These are phyloP conservation scores for Salvia miltiorrhiza DNA, from an alignment of 257 asterid species.

Conservation along the genomic window DNA sequence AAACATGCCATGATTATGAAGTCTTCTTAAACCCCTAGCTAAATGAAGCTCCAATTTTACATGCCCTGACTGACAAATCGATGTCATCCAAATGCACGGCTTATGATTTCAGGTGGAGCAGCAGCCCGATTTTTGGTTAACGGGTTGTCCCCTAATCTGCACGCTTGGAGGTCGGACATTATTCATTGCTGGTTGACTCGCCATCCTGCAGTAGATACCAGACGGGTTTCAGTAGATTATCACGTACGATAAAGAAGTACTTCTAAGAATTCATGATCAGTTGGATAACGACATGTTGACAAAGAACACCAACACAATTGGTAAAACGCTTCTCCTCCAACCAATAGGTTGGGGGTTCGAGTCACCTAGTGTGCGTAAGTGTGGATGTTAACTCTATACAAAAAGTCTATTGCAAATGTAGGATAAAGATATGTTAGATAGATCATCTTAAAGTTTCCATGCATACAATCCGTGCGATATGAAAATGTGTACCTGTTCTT, in stretches of 20 bases:
- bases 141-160: conserved; percentile 81
- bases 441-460: neutral
- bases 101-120: conserved; percentile 54
- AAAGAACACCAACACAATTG: too few relatives aligned
- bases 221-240: neutral
- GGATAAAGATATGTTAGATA: too few relatives aligned
- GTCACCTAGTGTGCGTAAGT: too few relatives aligned
- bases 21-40: conserved; percentile 27
- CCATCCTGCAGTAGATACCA: conserved; percentile 53
- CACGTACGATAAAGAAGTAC: neutral
- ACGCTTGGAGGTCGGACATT: conserved; percentile 78
- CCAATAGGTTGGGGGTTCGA: too few relatives aligned
- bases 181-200: conserved; percentile 73
- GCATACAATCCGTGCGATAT: neutral
- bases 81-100: neutral
- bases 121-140: conserved; percentile 81
- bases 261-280: neutral
- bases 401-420: too few relatives aligned
- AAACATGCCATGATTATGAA: conserved; percentile 18
- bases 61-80: conserved; percentile 22
- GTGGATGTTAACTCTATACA: too few relatives aligned
- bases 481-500: conserved; percentile 41
- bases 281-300: too few relatives aligned
- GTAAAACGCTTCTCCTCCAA: too few relatives aligned
- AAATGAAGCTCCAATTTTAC: conserved; percentile 28